These are phyloP conservation scores for Aspergillus sergii DNA, from an alignment of 2,329 filamentous ascomycete species.

Conservation along the genomic window DNA sequence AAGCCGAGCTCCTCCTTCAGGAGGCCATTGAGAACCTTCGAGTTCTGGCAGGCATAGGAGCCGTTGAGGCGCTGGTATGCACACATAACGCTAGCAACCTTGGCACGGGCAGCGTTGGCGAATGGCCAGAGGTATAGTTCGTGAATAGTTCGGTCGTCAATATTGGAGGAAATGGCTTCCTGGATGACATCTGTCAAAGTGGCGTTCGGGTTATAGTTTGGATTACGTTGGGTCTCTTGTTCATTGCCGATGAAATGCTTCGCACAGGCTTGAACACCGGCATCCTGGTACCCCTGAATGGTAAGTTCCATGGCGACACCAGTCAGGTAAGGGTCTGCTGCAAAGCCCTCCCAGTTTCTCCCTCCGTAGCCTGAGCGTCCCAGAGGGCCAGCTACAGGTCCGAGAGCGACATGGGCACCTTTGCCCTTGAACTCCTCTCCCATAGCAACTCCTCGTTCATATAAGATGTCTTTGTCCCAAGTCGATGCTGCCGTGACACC, in stretches of 20 bases:
- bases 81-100: constrained; percentile 56
- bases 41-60: constrained; percentile 53
- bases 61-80: constrained; percentile 48
- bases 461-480: constrained; percentile 60
- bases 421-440: constrained; percentile 51
- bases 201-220: constrained; percentile 50
- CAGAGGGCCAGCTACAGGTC: constrained; percentile 46
- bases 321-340: constrained; percentile 47
- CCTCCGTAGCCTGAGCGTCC: constrained; percentile 34
- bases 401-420: constrained; percentile 45
- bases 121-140: constrained; percentile 80
- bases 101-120: constrained; percentile 68
- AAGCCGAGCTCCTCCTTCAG: constrained; percentile 56
- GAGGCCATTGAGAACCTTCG: constrained; percentile 47
- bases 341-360: constrained; percentile 46
- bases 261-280: constrained; percentile 40
- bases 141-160: constrained; percentile 73
- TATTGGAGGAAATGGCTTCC: constrained; percentile 47
- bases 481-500: constrained; percentile 70
- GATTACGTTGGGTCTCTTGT: constrained; percentile 58
- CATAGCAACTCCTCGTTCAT: constrained; percentile 56
- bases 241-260: constrained; percentile 64
- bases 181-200: constrained; percentile 2
- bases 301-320: constrained; percentile 45
- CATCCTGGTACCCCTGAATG: constrained; percentile 58